phyloP scores from a whole-genome alignment of 768 basidiomycete genomes.

The Coprinopsis sp. region DNA sequence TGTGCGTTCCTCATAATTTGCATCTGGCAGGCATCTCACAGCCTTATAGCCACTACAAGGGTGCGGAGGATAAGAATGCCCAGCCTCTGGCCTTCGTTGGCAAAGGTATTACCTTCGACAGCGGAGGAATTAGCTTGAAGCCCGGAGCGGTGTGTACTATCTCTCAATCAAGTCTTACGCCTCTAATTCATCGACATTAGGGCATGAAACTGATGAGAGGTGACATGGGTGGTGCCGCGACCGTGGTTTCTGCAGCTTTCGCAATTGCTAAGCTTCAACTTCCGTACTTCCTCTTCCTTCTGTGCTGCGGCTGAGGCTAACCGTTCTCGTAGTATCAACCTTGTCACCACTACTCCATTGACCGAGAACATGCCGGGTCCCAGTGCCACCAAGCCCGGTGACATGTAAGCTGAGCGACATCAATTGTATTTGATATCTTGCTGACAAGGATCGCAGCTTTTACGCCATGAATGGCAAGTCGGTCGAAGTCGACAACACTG shows the following conservation, averaged over 20 bases:
- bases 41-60: constrained; percentile 69
- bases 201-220: constrained; percentile 83
- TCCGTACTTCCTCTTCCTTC: constrained; percentile 48
- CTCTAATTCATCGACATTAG: constrained; percentile 26
- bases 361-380: constrained; percentile 84
- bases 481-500: constrained; percentile 84
- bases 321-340: constrained; percentile 52
- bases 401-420: constrained; percentile 49
- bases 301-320: constrained; percentile 3
- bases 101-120: constrained; percentile 88
- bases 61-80: constrained; percentile 50
- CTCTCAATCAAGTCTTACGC: neutral
- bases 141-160: constrained; percentile 49
- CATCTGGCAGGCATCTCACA: neutral
- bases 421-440: neutral
- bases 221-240: constrained; percentile 88
- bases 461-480: constrained; percentile 89
- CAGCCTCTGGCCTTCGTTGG: constrained; percentile 75
- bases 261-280: constrained; percentile 78
- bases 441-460: constrained; percentile 36
- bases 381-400: constrained; percentile 75
- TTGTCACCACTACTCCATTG: constrained; percentile 68
- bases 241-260: constrained; percentile 65
- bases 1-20: constrained; percentile 38
- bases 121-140: constrained; percentile 85